Conservation (phyloP, 2,329 filamentous ascomycete genomes). For the Rhynchosporium agropyri region DNA sequence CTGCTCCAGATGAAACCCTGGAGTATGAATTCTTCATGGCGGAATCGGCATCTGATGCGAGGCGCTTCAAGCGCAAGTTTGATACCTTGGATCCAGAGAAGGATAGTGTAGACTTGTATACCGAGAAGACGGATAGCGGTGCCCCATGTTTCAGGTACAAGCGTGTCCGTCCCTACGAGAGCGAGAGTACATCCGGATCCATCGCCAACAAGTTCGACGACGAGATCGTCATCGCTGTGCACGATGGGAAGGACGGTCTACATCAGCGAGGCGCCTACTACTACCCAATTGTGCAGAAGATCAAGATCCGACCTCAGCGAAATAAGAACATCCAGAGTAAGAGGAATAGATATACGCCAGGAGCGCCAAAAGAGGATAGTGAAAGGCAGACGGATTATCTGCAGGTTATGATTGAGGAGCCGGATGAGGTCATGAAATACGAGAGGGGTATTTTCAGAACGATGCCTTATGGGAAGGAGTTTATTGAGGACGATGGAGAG, state of each 20-base stretch:
- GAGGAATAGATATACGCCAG: constrained; percentile 26
- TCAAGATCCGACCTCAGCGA: constrained; percentile 62
- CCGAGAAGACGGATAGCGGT: constrained; percentile 49
- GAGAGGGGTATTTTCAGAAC: constrained; percentile 55
- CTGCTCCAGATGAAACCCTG: constrained; percentile 59
- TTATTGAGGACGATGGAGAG: constrained; percentile 24
- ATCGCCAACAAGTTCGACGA: constrained; percentile 65
- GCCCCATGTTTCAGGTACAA: constrained; percentile 61
- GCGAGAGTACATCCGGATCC: constrained; percentile 49
- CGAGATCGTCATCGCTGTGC: constrained; percentile 62
- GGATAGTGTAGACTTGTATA: constrained; percentile 58
- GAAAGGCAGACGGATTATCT: constrained; percentile 49
- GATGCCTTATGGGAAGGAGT: constrained; percentile 33
- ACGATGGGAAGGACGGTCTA: constrained; percentile 55
- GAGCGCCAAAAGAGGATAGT: constrained; percentile 47
- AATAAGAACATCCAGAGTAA: constrained; percentile 62
- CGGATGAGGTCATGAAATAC: constrained; percentile 55
- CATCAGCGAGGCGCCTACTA: constrained; percentile 64
- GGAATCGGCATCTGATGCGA: constrained; percentile 50
- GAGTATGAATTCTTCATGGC: constrained; percentile 70
- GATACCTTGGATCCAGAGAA: constrained; percentile 58
- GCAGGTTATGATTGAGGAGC: constrained; percentile 59
- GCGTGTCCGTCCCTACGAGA: constrained; percentile 64
- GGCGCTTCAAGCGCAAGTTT: constrained; percentile 63
- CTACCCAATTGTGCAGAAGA: constrained; percentile 69